Base-by-base conservation (phyloP, 257 asterid species). In the Solanum bulbocastanum region DNA sequence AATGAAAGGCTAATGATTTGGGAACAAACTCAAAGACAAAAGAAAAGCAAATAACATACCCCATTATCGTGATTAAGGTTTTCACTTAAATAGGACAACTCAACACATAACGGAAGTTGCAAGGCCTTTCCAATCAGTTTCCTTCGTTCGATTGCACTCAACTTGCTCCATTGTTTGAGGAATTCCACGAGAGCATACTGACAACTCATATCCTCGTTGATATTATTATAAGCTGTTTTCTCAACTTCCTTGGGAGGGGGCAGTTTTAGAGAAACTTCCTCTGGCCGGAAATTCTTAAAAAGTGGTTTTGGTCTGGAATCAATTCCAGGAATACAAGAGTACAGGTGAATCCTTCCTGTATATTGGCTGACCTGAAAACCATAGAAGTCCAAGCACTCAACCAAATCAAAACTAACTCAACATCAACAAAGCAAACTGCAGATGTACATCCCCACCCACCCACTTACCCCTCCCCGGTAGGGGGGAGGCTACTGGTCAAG, bases 291-390 rank as follows among this genome's bases (percentile, higher is more conserved):
- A 92, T 93, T 96, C 90, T 90, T 90, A 85, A 94, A 93, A 92
- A 97, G 95, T 90, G 99, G 99, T 37, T 60, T 91, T 74, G 99
- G 99, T 84, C 99, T 95, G 90, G 93, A 90, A 91, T 95, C 95
- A 88, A 90, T 83, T 91, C 92, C 98, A 39, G 93, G 92, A 87
- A 90, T 88, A 91, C 99, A 96, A 44, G 95, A 90, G 92, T 96
- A 97, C 90, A 97, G 86, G 91, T 97, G 98, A 89, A 97, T 90
- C 93, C 99, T 92, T 90, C 98, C 98, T n/a, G 99, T 97, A 87
- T 97, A 93, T 86, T 89, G 93, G 93, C 99, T 97, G 87, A 97
- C 96, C 99, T 97, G 92, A 83, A 83, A 92, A 52, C 42, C 65
- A 35, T 52, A 58, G 75, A 32, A 87, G 33, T 58, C 84, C 56